Evolutionary conservation across 2,329 filamentous ascomycete species (phyloP).

Genomic region (Fusarium coffeatum): DNA sequence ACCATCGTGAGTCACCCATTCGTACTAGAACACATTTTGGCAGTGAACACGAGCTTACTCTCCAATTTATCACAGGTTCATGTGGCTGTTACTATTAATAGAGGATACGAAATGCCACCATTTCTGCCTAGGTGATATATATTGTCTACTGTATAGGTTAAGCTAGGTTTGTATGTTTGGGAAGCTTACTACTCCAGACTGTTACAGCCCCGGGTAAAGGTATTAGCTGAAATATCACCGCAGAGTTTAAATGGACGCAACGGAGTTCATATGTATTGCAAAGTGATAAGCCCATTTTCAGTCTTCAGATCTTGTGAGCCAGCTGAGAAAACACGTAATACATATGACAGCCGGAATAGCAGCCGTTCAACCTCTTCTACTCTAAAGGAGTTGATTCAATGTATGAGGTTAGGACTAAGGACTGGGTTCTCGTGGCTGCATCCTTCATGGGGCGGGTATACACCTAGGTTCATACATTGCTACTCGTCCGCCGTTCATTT

Average conservation of each 20-base stretch:
- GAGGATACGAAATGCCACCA: not conserved
- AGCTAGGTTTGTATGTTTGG: not conserved
- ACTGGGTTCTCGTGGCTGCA: too few relatives aligned
- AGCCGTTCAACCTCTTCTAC: not conserved
- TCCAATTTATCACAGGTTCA: not conserved
- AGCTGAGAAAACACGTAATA: not conserved
- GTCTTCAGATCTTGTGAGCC: too few relatives aligned
- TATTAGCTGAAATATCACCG: not conserved
- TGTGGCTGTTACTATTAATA: not conserved
- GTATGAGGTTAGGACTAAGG: too few relatives aligned
- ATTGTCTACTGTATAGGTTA: not conserved
- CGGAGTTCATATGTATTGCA: not conserved
- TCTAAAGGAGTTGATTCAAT: too few relatives aligned
- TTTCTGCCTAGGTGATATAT: not conserved
- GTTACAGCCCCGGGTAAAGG: not conserved
- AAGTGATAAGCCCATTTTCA: too few relatives aligned
- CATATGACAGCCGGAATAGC: accelerated
- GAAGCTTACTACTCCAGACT: not conserved
- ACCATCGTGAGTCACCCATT: not conserved
- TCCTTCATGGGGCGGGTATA: too few relatives aligned
- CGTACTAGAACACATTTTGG: not conserved
- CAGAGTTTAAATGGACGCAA: too few relatives aligned
- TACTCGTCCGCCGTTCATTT: too few relatives aligned
- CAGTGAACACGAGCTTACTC: not conserved
- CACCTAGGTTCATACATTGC: too few relatives aligned